Base-by-base conservation (phyloP, 768 basidiomycete species). In the Mycena polygramma region DNA sequence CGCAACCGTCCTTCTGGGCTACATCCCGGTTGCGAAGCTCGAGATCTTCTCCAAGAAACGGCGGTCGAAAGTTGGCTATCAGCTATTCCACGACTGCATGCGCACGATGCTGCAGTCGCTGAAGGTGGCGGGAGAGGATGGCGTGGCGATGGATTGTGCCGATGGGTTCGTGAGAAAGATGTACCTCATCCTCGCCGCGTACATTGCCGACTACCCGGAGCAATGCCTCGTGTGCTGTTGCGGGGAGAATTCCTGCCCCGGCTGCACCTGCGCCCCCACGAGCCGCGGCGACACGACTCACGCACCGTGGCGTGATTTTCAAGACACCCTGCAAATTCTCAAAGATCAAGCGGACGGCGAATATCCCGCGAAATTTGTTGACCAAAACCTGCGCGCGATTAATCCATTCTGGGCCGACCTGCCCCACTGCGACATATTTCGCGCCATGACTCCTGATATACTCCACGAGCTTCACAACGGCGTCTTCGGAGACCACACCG, bases 391-490 rank as follows among this genome's bases (percentile, higher is more conserved):
- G 0, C 43, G 73, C 10, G 24, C 70, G 0, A 58, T 78, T 0
- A 48, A 72, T 41, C 41, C 41, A 2, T 41, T 41, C 41, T 41
- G 41, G 41, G 41, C 41, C 15, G 41, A 41, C 15, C 74, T 86
- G 83, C 39, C 57, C 9, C 57, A 57, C 39, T 57, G 57, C 57
- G 22, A 57, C 5, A 57, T 57, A 3, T 57, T 57, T 24, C 37
- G 37, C 2, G 39, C 37, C 22, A 57, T 43, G 57, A 57, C 57
- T 0, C 57, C 39, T 15, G 57, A 57, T 35, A 22, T 57, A 0
- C 80, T 88, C 4, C 86, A 88, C 71, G 84, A 88, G 69, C 71
- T 87, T 0, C 83, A 86, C 73, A 85, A 88, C 63, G 86, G 86
- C 0, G 67, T 86, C n/a, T 85, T 87, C 78, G 83, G 83, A 51